phyloP scores from a whole-genome alignment of 2,329 filamentous ascomycete genomes.

The Botryotinia globosa region DNA sequence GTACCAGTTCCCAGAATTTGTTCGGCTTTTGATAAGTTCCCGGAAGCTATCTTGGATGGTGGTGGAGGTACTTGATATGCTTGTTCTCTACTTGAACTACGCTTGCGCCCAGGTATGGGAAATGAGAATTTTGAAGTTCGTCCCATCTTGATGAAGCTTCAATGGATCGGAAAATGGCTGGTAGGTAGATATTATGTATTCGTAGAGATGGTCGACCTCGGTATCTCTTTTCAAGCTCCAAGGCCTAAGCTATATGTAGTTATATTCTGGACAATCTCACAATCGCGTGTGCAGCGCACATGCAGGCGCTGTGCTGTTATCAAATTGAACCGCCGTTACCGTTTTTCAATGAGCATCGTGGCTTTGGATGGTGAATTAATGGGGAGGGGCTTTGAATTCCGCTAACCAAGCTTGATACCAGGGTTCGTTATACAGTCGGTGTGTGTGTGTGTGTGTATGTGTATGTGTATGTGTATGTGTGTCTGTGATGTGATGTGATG shows the following conservation, averaged over 20 bases:
- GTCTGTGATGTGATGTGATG: no score
- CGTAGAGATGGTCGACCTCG: background rate
- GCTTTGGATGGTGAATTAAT: constrained; percentile 11
- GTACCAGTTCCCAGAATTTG: constrained; percentile 31
- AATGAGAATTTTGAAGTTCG: constrained; percentile 40
- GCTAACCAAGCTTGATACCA: background rate
- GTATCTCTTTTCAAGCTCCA: background rate
- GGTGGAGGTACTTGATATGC: constrained; percentile 10
- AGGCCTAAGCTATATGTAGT: background rate
- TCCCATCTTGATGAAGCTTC: constrained; percentile 33
- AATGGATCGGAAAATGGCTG: background rate
- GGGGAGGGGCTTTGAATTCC: constrained; percentile 1
- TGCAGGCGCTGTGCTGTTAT: constrained; percentile 16
- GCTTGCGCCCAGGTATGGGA: constrained; percentile 38
- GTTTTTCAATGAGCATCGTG: constrained; percentile 20
- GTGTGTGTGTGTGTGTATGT: background rate
- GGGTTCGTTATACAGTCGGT: background rate
- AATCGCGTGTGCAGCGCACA: background rate
- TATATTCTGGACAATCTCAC: background rate
- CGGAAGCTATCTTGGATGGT: constrained; percentile 1
- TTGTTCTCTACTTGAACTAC: constrained; percentile 24
- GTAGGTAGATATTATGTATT: background rate
- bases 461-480: background rate
- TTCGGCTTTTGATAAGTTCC: constrained; percentile 37
- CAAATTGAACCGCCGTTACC: constrained; percentile 7